Evolutionary conservation across 139 green algal species (phyloP).

Genomic region (Astrephomene gubernaculifera): DNA sequence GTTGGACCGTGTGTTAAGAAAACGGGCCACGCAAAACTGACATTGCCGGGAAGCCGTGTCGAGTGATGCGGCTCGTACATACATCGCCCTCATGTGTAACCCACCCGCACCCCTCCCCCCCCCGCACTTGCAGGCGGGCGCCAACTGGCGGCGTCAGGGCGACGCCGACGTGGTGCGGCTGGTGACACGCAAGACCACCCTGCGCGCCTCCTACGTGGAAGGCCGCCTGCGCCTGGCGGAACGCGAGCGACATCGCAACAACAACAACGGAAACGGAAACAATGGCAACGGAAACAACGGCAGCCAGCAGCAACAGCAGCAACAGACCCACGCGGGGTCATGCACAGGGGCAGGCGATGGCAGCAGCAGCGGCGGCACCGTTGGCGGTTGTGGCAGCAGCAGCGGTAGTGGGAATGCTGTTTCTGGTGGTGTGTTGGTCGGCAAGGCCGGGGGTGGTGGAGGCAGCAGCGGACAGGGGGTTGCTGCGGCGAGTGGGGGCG

Average conservation of each 20-base stretch:
- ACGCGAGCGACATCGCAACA: conserved; percentile 49
- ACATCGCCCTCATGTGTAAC: no score
- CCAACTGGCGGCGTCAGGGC: conserved; percentile 23
- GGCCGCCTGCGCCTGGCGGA: conserved; percentile 61
- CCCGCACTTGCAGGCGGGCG: background rate
- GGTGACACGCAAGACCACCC: conserved; percentile 15
- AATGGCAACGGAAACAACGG: background rate
- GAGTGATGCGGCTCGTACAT: no score
- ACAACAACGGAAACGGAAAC: background rate
- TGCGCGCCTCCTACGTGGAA: conserved; percentile 58
- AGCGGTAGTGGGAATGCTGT: background rate
- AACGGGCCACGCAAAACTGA: no score
- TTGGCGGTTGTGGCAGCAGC: background rate
- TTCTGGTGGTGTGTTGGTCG: no score
- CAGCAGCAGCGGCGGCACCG: background rate
- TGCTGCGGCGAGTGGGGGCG: no score
- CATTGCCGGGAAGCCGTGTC: no score
- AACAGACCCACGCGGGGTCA: background rate
- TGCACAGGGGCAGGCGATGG: no score
- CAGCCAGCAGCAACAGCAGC: background rate
- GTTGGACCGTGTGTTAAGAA: no score
- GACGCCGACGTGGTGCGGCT: conserved; percentile 36
- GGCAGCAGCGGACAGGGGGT: no score
- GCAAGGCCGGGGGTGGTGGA: no score
- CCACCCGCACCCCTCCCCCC: no score